These are phyloP conservation scores for Pestalotiopsis sp. DNA, from an alignment of 2,329 filamentous ascomycete genomes.

Conservation along the genomic window DNA sequence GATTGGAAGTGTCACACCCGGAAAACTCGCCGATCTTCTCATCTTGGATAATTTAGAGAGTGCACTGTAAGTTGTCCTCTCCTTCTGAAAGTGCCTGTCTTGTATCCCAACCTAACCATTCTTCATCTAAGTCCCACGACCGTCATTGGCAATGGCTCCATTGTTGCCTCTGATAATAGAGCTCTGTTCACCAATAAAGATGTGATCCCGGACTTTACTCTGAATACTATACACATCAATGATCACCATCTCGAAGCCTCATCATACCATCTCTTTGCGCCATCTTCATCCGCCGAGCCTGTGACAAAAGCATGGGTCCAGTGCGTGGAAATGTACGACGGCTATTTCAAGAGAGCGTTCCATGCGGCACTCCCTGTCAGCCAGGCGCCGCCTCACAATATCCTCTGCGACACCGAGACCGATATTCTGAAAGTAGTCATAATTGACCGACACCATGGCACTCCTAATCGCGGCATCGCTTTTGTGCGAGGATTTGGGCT, in stretches of 20 bases:
- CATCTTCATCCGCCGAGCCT: neutral
- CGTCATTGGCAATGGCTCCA: slow-evolving; percentile 24
- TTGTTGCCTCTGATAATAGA: slow-evolving; percentile 20
- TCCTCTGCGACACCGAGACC: slow-evolving; percentile 30
- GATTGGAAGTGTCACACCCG: slow-evolving; percentile 24
- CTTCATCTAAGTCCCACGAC: slow-evolving; percentile 14
- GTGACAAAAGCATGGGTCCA: slow-evolving; percentile 20
- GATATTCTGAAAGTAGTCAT: slow-evolving; percentile 28
- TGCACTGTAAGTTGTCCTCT: slow-evolving; percentile 12
- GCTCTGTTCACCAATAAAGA: slow-evolving; percentile 24
- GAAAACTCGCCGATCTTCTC: slow-evolving; percentile 21
- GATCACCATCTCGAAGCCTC: slow-evolving; percentile 7
- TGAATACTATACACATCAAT: slow-evolving; percentile 20
- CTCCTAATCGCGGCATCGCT: slow-evolving; percentile 21
- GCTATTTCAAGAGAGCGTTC: slow-evolving; percentile 28
- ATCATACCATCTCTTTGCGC: slow-evolving; percentile 17
- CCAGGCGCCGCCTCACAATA: slow-evolving; percentile 23
- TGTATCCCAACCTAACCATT: neutral
- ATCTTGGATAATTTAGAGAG: slow-evolving; percentile 20
- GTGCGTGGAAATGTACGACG: slow-evolving; percentile 28
- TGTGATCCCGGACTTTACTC: slow-evolving; percentile 19
- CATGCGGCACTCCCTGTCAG: slow-evolving; percentile 18
- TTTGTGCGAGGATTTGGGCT: slow-evolving; percentile 20
- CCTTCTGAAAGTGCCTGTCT: neutral
- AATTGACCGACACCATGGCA: slow-evolving; percentile 24